Base-by-base conservation (phyloP, 129 eudicot genomes). In the Deinandra increscens region DNA sequence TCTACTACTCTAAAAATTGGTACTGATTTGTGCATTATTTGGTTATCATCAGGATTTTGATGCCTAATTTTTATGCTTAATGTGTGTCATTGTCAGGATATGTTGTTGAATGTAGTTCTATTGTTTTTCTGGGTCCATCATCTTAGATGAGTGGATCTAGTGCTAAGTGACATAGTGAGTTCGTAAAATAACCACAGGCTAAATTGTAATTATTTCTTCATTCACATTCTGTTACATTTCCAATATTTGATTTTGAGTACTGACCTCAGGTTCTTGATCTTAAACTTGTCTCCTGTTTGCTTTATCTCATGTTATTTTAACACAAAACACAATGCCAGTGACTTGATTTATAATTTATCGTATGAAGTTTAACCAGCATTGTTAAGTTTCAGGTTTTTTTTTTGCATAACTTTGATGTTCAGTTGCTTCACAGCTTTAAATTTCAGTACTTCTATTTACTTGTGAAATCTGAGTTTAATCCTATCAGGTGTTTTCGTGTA, bases 61-160 rank as follows among this genome's bases (percentile, higher is more conserved):
- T 66, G 59, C 60, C 2, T 20, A 44, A 66, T 6, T 12, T 48
- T 33, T 39, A 19, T 66, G 59, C 60, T 6, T 20, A 44, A 66
- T 6, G 9, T 31, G 11, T 59, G 64, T 33, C 43, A 34, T 8
- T 36, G 66, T 60, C 66, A 33, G 42, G 26, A 42, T 37, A 0
- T 69, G 74, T 22, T 18, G 51, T 31, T 53, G 22, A 41, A 54
- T 26, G 64, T 69, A 53, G 17, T 44, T 59, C n/a, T 17, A 2
- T 1, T 9, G 15, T 42, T 41, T 17, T 54, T 55, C 6, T 31
- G 44, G 44, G 44, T 26, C 10, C 5, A 42, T 71, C n/a, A 0
- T 38, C 7, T 6, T 51, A 15, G 49, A 69, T 22, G 55, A 23
- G 66, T 54, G n/a, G 13, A 54, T 54, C n/a, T n/a, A 6, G 65